Conservation (phyloP, 2,329 filamentous ascomycete genomes). For the Aureobasidium sp. region DNA sequence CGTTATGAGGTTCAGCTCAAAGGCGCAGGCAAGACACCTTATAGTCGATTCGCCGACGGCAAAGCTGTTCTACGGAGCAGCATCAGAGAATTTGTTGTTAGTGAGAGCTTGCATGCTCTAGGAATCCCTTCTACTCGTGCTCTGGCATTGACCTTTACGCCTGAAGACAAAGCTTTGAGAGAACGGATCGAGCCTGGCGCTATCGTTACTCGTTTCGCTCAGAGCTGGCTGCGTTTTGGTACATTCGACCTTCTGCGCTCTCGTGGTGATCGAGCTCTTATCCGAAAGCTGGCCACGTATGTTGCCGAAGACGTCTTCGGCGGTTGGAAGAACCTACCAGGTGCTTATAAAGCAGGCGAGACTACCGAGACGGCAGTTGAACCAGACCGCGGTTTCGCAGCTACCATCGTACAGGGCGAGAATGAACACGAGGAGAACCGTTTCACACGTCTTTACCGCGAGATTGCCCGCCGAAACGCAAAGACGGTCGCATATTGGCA, state of each 20-base stretch:
- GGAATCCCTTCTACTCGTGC: slow-evolving; percentile 81
- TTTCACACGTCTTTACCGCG: slow-evolving; percentile 78
- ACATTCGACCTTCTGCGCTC: slow-evolving; percentile 89
- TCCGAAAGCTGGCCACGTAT: slow-evolving; percentile 71
- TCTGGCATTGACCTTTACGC: slow-evolving; percentile 70
- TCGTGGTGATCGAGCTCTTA: slow-evolving; percentile 67
- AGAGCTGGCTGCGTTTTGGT: slow-evolving; percentile 87
- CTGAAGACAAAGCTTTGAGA: slow-evolving; percentile 63
- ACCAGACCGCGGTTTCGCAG: slow-evolving; percentile 30
- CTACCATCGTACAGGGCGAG: slow-evolving; percentile 58
- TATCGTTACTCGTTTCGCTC: slow-evolving; percentile 84
- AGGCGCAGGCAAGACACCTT: slow-evolving; percentile 86
- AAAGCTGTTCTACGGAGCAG: slow-evolving; percentile 88
- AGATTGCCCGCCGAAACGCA: slow-evolving; percentile 79
- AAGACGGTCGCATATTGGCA: slow-evolving; percentile 89
- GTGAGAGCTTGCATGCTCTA: slow-evolving; percentile 79
- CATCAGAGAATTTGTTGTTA: slow-evolving; percentile 90
- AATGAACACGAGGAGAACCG: slow-evolving; percentile 67
- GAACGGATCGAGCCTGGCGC: slow-evolving; percentile 84
- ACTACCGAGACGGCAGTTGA: slow-evolving; percentile 42
- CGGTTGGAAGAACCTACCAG: slow-evolving; percentile 80
- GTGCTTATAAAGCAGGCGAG: slow-evolving; percentile 41
- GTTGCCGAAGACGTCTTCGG: slow-evolving; percentile 79
- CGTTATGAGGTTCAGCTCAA: slow-evolving; percentile 92
- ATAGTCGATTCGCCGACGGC: slow-evolving; percentile 92